Percentiles rank a stretch among this genome's conserved stretches.
These are phyloP conservation scores for Maudiozyma pseudohumilis DNA, from an alignment of 805 yeast species.

Conservation along the genomic window DNA sequence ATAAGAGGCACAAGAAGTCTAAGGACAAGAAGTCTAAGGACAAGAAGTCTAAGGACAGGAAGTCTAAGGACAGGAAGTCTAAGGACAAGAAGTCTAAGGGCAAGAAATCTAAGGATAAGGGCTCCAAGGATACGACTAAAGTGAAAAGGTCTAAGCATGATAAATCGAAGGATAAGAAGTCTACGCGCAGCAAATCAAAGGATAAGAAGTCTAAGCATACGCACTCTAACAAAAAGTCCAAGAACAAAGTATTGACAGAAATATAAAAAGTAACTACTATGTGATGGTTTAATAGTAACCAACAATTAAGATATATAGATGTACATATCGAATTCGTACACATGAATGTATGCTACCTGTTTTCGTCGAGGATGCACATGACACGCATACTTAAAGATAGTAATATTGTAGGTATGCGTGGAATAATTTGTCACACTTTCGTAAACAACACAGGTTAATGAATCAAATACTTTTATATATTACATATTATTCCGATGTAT, in stretches of 20 bases:
- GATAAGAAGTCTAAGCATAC: background rate
- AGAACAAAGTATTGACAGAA: background rate
- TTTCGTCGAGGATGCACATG: no score
- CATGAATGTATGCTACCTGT: no score
- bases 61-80: constrained; percentile 13
- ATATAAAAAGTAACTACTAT: background rate
- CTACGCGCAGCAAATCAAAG: background rate
- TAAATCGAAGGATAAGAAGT: constrained; percentile 2
- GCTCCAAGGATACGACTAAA: constrained; percentile 22
- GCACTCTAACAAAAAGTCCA: background rate
- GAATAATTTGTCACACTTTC: no score
- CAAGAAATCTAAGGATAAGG: constrained; percentile 24
- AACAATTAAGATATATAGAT: no score
- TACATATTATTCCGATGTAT: background rate
- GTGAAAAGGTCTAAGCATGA: no score
- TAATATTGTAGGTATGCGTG: no score
- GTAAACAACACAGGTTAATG: no score
- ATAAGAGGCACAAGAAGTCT: constrained; percentile 8
- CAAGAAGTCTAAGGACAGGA: constrained; percentile 15
- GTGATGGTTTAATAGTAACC: background rate
- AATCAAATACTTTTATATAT: no score
- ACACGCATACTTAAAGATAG: no score
- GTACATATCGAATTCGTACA: no score
- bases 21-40: constrained; percentile 13
- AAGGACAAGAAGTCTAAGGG: constrained; percentile 16